Evolutionary conservation across 768 basidiomycete genomes (phyloP).

Genomic region (Terana coerulea): DNA sequence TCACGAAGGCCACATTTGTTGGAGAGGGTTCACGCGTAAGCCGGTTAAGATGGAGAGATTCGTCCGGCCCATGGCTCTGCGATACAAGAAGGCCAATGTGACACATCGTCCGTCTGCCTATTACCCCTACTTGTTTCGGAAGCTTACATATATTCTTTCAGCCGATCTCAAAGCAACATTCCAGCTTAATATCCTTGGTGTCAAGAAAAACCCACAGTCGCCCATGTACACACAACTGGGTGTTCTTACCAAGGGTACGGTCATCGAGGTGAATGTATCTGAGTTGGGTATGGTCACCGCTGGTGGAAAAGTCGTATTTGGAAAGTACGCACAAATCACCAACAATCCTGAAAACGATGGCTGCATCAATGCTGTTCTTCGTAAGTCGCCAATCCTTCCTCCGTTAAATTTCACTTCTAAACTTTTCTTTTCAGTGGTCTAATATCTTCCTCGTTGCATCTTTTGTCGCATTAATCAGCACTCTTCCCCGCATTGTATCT

Average conservation of each 20-base stretch:
- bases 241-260: slow-evolving; percentile 96
- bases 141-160: slow-evolving; percentile 28
- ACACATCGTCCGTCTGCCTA: slow-evolving; percentile 78
- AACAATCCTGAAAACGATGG: slow-evolving; percentile 97
- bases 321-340: slow-evolving; percentile 91
- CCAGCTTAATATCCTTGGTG: slow-evolving; percentile 95
- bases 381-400: slow-evolving; percentile 42
- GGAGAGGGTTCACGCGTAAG: slow-evolving; percentile 96
- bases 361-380: slow-evolving; percentile 91
- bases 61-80: slow-evolving; percentile 93
- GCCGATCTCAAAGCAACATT: slow-evolving; percentile 98
- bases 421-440: slow-evolving; percentile 1
- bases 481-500: slow-evolving; percentile 3
- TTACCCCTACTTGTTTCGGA: neutral
- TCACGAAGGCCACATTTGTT: slow-evolving; percentile 98
- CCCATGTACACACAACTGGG: slow-evolving; percentile 97
- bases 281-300: slow-evolving; percentile 97
- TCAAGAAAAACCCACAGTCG: slow-evolving; percentile 99
- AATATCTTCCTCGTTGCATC: neutral
- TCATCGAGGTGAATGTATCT: slow-evolving; percentile 98
- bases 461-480: neutral
- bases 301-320: slow-evolving; percentile 92
- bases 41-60: slow-evolving; percentile 99
- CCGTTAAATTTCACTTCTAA: neutral
- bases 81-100: slow-evolving; percentile 98